Base-by-base conservation (phyloP, 495 filamentous ascomycete species). In the Penicillium bialowiezense region DNA sequence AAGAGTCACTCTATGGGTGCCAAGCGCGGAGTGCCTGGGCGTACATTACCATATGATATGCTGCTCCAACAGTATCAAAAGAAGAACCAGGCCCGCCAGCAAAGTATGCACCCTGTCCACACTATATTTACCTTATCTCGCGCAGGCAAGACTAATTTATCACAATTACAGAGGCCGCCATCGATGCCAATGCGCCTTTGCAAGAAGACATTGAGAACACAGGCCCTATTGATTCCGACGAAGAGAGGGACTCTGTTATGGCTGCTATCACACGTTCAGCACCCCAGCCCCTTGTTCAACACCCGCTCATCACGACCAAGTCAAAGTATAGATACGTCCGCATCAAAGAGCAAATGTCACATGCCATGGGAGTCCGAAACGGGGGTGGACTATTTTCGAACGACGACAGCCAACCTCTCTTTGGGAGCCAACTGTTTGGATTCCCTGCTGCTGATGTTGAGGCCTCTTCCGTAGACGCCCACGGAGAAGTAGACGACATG, bases 1-100 rank as follows among this genome's bases (percentile, higher is more conserved):
- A 98, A 98, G 74, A 91, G 86, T 48, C 93, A 98, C 57, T 87
- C 83, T 26, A 97, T 98, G 95, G 91, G 93, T 9, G 87, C 93
- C 6, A 98, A 98, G 70, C 81, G 93, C 54, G 82, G 84, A 0
- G 93, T 98, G 3, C 87, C 91, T 12, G 93, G 93, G 5, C 77
- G 93, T 24, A 92, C 88, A 29, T 73, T 96, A 41, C 95, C 95
- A 1, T 98, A 98, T 63, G 92, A 97, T 66, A 90, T 93, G 82
- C 73, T 98, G 20, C 79, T 98, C 18, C 83, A 88, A 23, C 87
- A 89, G 14, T 97, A 98, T 67, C 93, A 98, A 73, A 97, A 97
- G 78, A 96, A 95, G 76, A 98, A 97, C 64, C 93, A 97, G 69
- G 93, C 93, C 10, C 92, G 95, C 58, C 88, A 93, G 72, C 92